Conservation (phyloP, 352 stramenopile genomes). For the Globisporangium alternatum region DNA sequence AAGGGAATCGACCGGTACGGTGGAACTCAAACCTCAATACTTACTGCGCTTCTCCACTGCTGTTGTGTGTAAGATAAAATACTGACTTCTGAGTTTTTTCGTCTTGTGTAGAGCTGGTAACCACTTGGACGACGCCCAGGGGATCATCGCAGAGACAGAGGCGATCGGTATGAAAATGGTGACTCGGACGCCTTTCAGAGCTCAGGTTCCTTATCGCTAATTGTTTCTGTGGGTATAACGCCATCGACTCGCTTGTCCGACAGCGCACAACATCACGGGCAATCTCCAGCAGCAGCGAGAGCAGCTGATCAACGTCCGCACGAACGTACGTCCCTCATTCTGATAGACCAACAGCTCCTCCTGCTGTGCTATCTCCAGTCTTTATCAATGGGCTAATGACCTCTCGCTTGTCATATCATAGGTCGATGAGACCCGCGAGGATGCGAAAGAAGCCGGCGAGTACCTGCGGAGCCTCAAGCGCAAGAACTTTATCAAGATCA, state of each 20-base stretch:
- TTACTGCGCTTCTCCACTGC: neutral
- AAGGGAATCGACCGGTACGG: conserved; percentile 58
- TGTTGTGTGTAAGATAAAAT: neutral
- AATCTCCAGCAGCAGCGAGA: conserved; percentile 69
- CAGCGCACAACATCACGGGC: conserved; percentile 64
- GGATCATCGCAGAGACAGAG: conserved; percentile 66
- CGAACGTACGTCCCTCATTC: conserved; percentile 46
- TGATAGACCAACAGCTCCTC: too few species aligned
- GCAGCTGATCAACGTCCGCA: conserved; percentile 72
- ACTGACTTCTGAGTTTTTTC: neutral
- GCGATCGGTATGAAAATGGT: conserved; percentile 32
- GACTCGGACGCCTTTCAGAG: neutral
- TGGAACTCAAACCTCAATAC: neutral
- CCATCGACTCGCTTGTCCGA: too few species aligned
- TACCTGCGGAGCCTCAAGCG: conserved; percentile 81
- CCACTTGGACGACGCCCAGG: conserved; percentile 65
- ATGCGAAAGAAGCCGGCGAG: conserved; percentile 60
- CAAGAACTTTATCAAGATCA: conserved; percentile 75
- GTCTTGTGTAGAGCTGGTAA: conserved; percentile 46
- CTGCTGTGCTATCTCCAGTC: neutral
- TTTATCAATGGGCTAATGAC: neutral
- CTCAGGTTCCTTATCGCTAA: neutral
- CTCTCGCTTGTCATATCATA: conserved; percentile 11
- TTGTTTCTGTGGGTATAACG: too few species aligned
- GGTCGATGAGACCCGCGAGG: conserved; percentile 69